These are phyloP conservation scores for Neospora caninum DNA, from an alignment of 169 alveolate species.

Conservation along the genomic window DNA sequence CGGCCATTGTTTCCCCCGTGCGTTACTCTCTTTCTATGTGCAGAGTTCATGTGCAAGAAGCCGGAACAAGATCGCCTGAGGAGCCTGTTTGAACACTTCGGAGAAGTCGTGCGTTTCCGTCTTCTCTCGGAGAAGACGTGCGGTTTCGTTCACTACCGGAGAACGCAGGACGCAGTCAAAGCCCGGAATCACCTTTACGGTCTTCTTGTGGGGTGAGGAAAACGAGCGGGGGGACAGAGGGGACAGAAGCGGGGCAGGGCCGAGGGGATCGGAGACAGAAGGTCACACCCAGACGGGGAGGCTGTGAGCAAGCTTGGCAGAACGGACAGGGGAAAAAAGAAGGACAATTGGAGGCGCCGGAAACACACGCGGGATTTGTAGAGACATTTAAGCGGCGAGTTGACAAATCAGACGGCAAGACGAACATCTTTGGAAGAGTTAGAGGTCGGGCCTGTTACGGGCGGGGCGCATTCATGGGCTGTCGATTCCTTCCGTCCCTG, in stretches of 20 bases:
- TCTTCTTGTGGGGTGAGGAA: constrained; percentile 38
- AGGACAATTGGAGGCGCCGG: no score
- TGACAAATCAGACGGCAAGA: no score
- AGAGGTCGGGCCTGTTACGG: no score
- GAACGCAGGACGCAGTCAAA: constrained; percentile 36
- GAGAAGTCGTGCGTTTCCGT: constrained; percentile 31
- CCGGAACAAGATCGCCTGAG: neutral
- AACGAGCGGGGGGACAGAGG: neutral
- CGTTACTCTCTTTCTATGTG: neutral
- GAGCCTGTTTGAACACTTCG: constrained; percentile 40
- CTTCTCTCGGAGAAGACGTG: constrained; percentile 44
- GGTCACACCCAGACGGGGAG: no score
- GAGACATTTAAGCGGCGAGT: no score
- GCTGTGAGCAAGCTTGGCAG: no score
- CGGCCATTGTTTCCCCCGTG: neutral
- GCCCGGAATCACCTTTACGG: constrained; percentile 65
- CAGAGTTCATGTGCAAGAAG: constrained; percentile 30
- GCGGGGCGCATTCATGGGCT: neutral
- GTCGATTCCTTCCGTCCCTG: neutral
- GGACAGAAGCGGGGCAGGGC: neutral
- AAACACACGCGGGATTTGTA: no score
- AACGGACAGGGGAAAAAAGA: no score
- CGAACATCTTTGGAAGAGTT: no score
- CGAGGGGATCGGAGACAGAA: neutral
- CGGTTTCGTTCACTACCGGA: constrained; percentile 49